Evolutionary conservation across 331 rosid species (phyloP).

Genomic region (Acacia pycnantha): DNA sequence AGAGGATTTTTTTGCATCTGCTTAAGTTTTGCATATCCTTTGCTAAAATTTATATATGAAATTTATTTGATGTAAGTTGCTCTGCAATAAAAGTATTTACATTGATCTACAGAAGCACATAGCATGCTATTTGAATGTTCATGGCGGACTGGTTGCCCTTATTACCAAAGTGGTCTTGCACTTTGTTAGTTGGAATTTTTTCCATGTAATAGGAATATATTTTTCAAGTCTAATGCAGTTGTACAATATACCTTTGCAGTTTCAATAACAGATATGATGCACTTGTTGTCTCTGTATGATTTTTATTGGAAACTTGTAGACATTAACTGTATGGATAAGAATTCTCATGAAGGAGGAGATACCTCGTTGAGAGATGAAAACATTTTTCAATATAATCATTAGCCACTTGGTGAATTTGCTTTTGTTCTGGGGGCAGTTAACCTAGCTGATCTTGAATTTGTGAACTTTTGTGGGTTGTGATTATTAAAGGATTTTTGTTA

Average conservation of each 20-base stretch:
- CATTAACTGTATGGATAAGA: slow-evolving; percentile 1
- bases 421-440: background rate
- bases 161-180: background rate
- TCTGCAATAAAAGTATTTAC: background rate
- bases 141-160: background rate
- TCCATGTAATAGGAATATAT: background rate
- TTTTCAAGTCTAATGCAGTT: slow-evolving; percentile 9
- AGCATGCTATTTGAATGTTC: slow-evolving; percentile 23
- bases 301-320: slow-evolving; percentile 2
- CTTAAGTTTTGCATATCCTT: slow-evolving; percentile 4
- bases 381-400: background rate
- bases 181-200: slow-evolving; percentile 1
- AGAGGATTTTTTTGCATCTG: background rate
- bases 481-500: background rate
- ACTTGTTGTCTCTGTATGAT: background rate
- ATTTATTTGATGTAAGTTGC: slow-evolving; percentile 4
- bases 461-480: background rate
- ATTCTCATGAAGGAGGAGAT: background rate
- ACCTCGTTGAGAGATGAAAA: slow-evolving; percentile 1
- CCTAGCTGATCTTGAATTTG: slow-evolving; percentile 19
- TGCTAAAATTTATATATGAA: background rate
- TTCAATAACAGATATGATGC: slow-evolving; percentile 10
- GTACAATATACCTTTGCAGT: background rate
- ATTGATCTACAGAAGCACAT: background rate
- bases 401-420: slow-evolving; percentile 2